Base-by-base conservation (phyloP, 176 grass and related monocot genomes). In the Avena atlantica region DNA sequence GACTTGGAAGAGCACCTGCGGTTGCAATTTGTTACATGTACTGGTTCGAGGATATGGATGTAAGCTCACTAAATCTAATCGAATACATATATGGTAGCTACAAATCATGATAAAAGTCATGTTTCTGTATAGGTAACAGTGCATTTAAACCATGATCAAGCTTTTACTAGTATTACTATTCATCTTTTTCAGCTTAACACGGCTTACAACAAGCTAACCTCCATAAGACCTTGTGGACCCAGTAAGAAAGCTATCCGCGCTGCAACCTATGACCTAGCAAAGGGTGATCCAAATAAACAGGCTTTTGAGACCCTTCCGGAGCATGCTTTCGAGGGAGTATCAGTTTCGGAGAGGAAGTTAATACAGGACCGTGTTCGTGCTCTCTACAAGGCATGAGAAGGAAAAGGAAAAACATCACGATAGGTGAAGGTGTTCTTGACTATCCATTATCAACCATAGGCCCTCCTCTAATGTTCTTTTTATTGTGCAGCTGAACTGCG, bases 1-100 rank as follows among this genome's bases (percentile, higher is more conserved):
- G 92, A 59, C 93, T 96, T 85, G 93, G 96, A 55, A 92, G 96
- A 73, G 93, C 93, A 55, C 92, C 90, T 64, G 87, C 93, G 1
- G 93, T 93, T 80, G 96, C 96, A 66, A 96, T 98, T 88, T 85
- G 89, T 65, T 94, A 93, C 72, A 91, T 98, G 90, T 94, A 91
- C 78, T 98, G 96, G 96, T 98, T 98, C n/a, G 85, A 93, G 17
- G 19, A 91, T 71, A 74, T 93, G 88, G 67, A 98, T 78, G 97
- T 93, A 91, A 87, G 92, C 56, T 62, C 36, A 21, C 47, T 84
- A 48, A 47, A 73, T 47, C 50, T 78, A 15, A 15, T 85, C 20
- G 4, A 34, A 34, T 85, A 12, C 53, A 51, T 29, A 45, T 40
- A 50, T 47, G 16, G 34, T 83, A 34, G 4, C 53, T 77, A 76